Base-by-base conservation (phyloP, 345 rosid genomes). In the Arabis alpina region DNA sequence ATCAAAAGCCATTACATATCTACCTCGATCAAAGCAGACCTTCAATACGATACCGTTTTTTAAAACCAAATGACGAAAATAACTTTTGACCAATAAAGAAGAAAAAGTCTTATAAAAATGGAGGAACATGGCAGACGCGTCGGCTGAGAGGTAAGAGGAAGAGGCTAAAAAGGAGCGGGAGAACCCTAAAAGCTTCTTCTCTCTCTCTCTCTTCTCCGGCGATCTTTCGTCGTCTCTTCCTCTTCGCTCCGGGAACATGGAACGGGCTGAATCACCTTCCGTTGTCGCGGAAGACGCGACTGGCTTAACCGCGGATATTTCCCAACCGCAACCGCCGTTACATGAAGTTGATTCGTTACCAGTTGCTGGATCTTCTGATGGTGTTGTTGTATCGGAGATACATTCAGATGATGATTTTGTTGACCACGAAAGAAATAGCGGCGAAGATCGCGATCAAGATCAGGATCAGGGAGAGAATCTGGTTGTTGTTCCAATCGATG, bases 321-420 rank as follows among this genome's bases (percentile, higher is more conserved):
- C 52, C 14, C 48, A 51, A 4, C 66, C 70, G 68, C 65, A 48
- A 5, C 63, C 80, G 68, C 76, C 76, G 36, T 56, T 10, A 8
- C 63, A 14, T 24, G 80, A 59, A 69, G 60, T 71, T n/a, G 83
- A 77, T 61, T 48, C 72, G 28, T 30, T 66, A 39, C 60, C 71
- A 32, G 72, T 69, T 49, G 0, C n/a, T 64, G 86, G 76, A 67
- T 77, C 85, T 57, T 72, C 77, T 2, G 88, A 74, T 15, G 67
- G 68, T 59, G 81, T 40, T 51, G 78, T 61, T 43, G 54, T 41
- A 9, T 48, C 72, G 23, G 76, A 66, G 64, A 8, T 53, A 12
- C 79, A 32, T 55, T 77, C 83, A 4, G 87, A 84, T 39, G 83
- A 83, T 57, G 89, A 78, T 37, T 23, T 71, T 32, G 74, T 61